Percentiles rank a stretch among this genome's conserved stretches.
Evolutionary conservation across 192 early-diverging fungal genomes (phyloP).

Genomic region (Entomortierella lignicola): DNA sequence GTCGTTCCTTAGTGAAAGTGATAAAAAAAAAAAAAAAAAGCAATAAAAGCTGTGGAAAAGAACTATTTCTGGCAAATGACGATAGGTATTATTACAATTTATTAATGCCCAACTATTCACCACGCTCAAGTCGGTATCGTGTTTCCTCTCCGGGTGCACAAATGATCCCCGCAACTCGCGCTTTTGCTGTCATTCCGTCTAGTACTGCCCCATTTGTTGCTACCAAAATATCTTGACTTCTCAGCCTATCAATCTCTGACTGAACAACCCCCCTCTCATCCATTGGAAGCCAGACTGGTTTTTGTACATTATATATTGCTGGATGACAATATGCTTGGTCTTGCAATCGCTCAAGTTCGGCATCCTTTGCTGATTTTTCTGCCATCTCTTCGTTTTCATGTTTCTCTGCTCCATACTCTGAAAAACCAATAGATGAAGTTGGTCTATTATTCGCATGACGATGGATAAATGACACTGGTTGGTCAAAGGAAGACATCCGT

Average conservation of each 20-base stretch:
- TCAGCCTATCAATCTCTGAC: slow-evolving; percentile 40
- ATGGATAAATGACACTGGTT: no score
- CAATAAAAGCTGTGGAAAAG: no score
- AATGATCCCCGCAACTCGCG: slow-evolving; percentile 26
- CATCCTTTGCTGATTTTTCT: not conserved
- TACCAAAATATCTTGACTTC: slow-evolving; percentile 34
- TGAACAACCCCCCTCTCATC: slow-evolving; percentile 57
- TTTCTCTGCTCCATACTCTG: not conserved
- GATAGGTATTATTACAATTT: no score
- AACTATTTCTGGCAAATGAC: no score
- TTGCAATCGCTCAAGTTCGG: slow-evolving; percentile 27
- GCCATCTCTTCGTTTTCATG: not conserved
- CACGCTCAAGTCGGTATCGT: slow-evolving; percentile 39
- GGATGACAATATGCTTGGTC: slow-evolving; percentile 60
- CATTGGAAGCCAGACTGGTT: slow-evolving; percentile 63
- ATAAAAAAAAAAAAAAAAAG: no score
- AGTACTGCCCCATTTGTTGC: slow-evolving; percentile 45
- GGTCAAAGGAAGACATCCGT: no score
- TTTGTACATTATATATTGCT: slow-evolving; percentile 37
- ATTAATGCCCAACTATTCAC: no score
- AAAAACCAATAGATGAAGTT: slow-evolving; percentile 2
- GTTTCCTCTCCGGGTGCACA: slow-evolving; percentile 48
- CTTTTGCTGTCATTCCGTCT: slow-evolving; percentile 20
- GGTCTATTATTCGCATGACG: not conserved
- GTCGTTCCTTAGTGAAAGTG: no score